Percentiles rank a stretch among this genome's conserved stretches.
Conservation (phyloP, 495 filamentous ascomycete species). For the Clavariopsis aquatica region DNA sequence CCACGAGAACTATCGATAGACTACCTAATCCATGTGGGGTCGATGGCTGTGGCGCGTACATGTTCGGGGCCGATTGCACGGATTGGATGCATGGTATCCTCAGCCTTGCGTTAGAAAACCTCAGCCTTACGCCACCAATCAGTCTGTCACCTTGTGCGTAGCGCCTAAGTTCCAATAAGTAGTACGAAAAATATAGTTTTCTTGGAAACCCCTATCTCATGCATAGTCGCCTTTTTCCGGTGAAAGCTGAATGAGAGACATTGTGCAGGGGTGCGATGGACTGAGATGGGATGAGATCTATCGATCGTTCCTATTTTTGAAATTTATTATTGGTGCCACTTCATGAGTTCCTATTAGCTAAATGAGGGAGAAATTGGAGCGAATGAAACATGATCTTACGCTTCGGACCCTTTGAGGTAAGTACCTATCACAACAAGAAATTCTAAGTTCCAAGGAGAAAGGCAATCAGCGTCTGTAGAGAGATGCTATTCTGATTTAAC, state of each 20-base stretch:
- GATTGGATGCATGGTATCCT: slow-evolving; percentile 4
- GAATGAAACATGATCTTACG: no score
- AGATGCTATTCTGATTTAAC: no score
- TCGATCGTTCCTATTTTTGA: background rate
- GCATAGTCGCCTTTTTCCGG: background rate
- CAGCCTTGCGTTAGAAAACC: slow-evolving; percentile 17
- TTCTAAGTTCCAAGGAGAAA: no score
- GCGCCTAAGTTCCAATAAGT: background rate
- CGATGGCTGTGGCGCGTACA: background rate
- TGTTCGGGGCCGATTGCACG: background rate
- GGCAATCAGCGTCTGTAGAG: no score
- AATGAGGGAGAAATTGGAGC: background rate
- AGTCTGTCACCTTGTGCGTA: background rate
- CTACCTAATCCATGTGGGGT: background rate
- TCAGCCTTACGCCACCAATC: slow-evolving; percentile 20
- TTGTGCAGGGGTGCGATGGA: background rate
- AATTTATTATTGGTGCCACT: background rate
- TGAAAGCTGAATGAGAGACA: background rate
- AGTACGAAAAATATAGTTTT: background rate
- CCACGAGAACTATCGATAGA: background rate
- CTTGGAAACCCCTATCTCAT: background rate
- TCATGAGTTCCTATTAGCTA: background rate
- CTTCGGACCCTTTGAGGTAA: no score
- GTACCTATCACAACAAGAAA: no score
- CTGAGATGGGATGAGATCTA: background rate